phyloP scores from a whole-genome alignment of 352 stramenopile genomes.

The Pythium sukuiense region DNA sequence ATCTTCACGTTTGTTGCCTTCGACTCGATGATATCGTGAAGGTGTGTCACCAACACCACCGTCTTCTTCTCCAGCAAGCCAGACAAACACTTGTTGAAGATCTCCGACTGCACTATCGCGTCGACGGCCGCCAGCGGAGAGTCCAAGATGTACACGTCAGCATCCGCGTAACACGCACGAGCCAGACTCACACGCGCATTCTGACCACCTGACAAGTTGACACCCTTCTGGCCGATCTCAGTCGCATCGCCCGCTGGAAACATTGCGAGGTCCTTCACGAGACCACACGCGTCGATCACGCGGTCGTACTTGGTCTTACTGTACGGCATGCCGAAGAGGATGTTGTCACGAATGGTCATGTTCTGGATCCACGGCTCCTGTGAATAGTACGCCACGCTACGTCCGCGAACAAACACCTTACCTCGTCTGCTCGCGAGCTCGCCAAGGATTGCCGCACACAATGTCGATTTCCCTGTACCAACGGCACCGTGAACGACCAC shows the following conservation, averaged over 20 bases:
- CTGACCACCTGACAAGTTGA: conserved; percentile 95
- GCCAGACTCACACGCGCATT: conserved; percentile 77
- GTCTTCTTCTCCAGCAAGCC: conserved; percentile 23
- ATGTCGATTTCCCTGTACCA: conserved; percentile 56
- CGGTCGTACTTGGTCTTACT: conserved; percentile 44
- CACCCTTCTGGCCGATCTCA: conserved; percentile 95
- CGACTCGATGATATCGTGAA: conserved; percentile 18
- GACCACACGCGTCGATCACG: conserved; percentile 77
- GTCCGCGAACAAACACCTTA: conserved; percentile 39
- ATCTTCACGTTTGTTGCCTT: conserved; percentile 29
- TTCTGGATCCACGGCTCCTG: conserved; percentile 89
- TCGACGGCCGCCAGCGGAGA: conserved; percentile 93
- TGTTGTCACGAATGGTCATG: conserved; percentile 58
- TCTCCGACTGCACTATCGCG: conserved; percentile 85
- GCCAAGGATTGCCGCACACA: conserved; percentile 51
- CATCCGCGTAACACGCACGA: conserved; percentile 71
- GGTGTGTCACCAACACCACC: conserved; percentile 15
- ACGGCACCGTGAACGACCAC: conserved; percentile 51
- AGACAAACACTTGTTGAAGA: conserved; percentile 79
- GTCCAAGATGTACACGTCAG: conserved; percentile 87
- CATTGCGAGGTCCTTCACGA: conserved; percentile 81
- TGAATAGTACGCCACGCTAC: conserved; percentile 61
- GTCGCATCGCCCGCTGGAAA: conserved; percentile 88
- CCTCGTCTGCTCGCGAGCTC: conserved; percentile 82
- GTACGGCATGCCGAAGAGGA: conserved; percentile 84